Evolutionary conservation across 2,329 filamentous ascomycete species (phyloP), one percentile per base, ranked within the genome.

Genomic region (Penicillium hesseltinei): DNA sequence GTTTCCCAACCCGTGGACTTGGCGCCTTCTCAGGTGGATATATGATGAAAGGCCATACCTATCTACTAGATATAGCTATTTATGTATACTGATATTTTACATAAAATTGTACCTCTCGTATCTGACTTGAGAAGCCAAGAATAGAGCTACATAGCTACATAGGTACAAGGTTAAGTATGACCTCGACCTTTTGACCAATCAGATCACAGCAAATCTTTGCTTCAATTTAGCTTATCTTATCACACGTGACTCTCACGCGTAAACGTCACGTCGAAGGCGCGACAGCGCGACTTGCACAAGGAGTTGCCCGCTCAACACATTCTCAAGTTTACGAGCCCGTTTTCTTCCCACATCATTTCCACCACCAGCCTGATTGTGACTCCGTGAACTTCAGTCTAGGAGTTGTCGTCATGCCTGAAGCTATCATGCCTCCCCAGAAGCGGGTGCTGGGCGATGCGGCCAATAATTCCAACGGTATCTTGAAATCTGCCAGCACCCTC

Each of bases 361-460:
- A 31, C 31, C 29, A 38, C 19, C 13, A 47, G 29, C 13, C 15
- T 21, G 39, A 52, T 23, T 52, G 47, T 15, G 40, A 52, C 47
- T 45, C 5, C 2, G 42, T 55, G 35, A 27, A 39, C 44, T 11
- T 58, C 15, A 21, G 31, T 61, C 44, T 59, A 66, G 65, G 60
- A 61, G 27, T 52, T 43, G 45, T 45, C 56, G 68, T 33, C 50
- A 78, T 79, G 76, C 65, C 73, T 58, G 74, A 77, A 70, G 72
- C 75, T 29, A 64, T 72, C 35, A 73, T 70, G 55, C 85, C 49
- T 29, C 36, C 88, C 54, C 86, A 89, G 75, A 92, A 92, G 78
- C 85, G 89, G 70, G 85, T 88, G 66, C 80, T 91, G 48, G 86
- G 82, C 63, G 88, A 91, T 70, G 80, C 84, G 59, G 84, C 86